Conservation (phyloP, 2,329 filamentous ascomycete genomes). For the Diaporthe nobilis region DNA sequence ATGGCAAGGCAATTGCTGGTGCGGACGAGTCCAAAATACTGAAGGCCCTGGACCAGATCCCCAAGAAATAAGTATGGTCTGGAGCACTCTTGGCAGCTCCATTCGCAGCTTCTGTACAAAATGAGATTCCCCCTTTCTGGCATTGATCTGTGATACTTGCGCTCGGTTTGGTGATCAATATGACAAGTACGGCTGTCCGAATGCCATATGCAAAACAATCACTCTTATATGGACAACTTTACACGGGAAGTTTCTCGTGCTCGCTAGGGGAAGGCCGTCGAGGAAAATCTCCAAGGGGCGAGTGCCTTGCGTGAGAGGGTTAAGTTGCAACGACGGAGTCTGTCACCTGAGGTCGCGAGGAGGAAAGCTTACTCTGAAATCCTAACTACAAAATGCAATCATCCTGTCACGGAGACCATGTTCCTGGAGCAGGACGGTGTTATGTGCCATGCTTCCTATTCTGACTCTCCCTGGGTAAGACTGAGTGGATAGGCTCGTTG, state of each 20-base stretch:
- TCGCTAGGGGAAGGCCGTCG: not conserved
- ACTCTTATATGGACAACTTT: not conserved
- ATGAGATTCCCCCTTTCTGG: constrained; percentile 36
- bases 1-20: constrained; percentile 83
- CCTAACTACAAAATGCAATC: not conserved
- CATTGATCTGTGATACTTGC: constrained; percentile 1
- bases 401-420: not conserved
- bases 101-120: constrained; percentile 24
- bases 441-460: not conserved
- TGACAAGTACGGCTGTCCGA: not conserved
- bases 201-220: too few relatives aligned
- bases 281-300: not conserved
- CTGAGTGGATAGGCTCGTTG: not conserved
- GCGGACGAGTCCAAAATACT: constrained; percentile 91
- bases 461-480: constrained; percentile 4
- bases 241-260: not conserved
- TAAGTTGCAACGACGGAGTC: not conserved
- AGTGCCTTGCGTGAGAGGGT: not conserved
- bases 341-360: not conserved
- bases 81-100: constrained; percentile 19
- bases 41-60: constrained; percentile 77
- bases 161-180: too few relatives aligned
- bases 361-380: not conserved
- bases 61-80: constrained; percentile 43
- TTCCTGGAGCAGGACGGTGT: not conserved